phyloP scores from a whole-genome alignment of 176 grass and related monocot species.

The Sorghum bicolor region DNA sequence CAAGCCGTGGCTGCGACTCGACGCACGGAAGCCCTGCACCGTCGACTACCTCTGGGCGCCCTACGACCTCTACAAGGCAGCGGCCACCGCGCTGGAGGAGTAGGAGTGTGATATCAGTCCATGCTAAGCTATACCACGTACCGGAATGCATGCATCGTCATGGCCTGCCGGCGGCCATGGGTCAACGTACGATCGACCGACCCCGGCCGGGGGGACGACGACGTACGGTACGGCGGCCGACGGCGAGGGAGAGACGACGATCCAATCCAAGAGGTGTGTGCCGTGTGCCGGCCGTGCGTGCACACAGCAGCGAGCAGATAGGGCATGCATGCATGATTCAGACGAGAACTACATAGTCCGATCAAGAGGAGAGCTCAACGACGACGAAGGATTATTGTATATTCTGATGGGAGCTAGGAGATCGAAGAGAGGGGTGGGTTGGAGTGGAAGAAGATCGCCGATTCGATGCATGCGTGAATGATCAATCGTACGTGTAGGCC shows the following conservation, averaged over 20 bases:
- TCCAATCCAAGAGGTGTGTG: background rate
- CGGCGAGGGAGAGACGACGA: background rate
- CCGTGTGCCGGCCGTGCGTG: background rate
- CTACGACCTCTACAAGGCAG: constrained; percentile 68
- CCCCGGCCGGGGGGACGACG: background rate
- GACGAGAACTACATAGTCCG: background rate
- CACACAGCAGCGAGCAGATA: background rate
- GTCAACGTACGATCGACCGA: background rate
- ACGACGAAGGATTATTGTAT: background rate
- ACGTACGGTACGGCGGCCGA: background rate
- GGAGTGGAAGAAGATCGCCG: background rate
- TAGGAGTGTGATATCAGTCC: background rate
- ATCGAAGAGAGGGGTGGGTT: background rate
- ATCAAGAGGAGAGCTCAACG: background rate
- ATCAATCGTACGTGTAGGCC: background rate
- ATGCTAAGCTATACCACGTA: background rate
- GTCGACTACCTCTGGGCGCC: constrained; percentile 86
- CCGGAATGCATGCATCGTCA: background rate
- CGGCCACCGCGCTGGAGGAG: constrained; percentile 60
- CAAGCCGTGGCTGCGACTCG: constrained; percentile 71
- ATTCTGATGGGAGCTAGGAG: background rate
- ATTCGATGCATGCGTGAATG: background rate
- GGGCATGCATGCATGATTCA: background rate
- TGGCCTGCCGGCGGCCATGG: background rate
- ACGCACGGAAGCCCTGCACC: constrained; percentile 55